phyloP scores from a whole-genome alignment of 495 filamentous ascomycete genomes.

The Xylaria scruposa region DNA sequence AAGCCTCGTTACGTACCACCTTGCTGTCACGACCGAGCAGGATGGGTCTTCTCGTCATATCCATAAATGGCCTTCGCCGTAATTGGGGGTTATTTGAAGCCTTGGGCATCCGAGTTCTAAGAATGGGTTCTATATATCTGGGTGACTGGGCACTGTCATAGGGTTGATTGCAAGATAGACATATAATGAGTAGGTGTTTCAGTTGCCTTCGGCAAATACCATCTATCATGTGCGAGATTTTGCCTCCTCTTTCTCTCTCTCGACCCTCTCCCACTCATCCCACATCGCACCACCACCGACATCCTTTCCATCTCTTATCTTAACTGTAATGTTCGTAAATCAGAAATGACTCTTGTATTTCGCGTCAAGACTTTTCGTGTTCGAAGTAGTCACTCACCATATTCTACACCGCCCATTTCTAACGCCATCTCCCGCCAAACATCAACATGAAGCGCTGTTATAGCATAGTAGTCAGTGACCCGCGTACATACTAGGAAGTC shows the following conservation, averaged over 20 bases:
- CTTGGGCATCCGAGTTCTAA: not conserved
- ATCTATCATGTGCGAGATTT: not conserved
- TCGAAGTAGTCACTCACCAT: not conserved
- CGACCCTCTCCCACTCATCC: constrained; percentile 8
- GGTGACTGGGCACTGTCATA: not conserved
- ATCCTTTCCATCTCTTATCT: constrained; percentile 19
- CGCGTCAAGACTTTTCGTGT: not conserved
- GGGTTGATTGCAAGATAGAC: not conserved
- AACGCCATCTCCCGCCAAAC: constrained; percentile 27
- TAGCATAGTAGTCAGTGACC: not conserved
- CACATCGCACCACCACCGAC: not conserved
- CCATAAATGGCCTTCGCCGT: no score
- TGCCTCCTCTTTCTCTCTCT: not conserved
- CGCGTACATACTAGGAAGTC: not conserved
- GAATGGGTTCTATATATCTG: not conserved
- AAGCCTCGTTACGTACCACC: no score
- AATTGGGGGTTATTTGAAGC: no score
- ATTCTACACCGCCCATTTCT: constrained; percentile 16
- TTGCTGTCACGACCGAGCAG: not conserved
- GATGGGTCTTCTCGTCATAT: no score
- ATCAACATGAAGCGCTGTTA: constrained; percentile 1
- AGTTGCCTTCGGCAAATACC: not conserved
- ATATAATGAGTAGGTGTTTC: not conserved
- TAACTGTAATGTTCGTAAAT: constrained; percentile 1
- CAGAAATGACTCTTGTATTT: not conserved